Conservation (phyloP, 2,329 filamentous ascomycete genomes). For the Cercospora beticola region DNA sequence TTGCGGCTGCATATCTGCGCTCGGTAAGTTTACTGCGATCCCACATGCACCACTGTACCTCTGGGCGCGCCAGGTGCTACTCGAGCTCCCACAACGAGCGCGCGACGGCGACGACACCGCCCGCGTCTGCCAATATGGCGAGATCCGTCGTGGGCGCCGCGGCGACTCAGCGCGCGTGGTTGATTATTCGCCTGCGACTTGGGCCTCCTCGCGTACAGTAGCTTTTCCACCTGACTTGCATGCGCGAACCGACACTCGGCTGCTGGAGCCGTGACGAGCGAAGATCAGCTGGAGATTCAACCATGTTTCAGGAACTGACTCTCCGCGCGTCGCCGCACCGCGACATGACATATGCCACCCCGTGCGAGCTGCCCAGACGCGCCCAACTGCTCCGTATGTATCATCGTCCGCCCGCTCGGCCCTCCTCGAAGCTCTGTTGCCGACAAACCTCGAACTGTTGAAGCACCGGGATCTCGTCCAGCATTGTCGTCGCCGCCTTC, state of each 20-base stretch:
- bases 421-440: neutral
- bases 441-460: neutral
- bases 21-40: slow-evolving; percentile 17
- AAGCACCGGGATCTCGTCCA: neutral
- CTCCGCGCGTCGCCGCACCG: slow-evolving; percentile 5
- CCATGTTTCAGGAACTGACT: slow-evolving; percentile 20
- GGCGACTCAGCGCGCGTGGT: slow-evolving; percentile 11
- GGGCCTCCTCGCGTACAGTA: slow-evolving; percentile 7
- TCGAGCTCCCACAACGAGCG: neutral
- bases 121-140: neutral
- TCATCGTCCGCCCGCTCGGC: neutral
- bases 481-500: neutral
- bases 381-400: neutral
- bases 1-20: slow-evolving; percentile 13
- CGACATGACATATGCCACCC: slow-evolving; percentile 15
- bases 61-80: neutral
- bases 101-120: neutral
- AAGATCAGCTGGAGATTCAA: slow-evolving; percentile 16
- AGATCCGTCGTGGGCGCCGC: neutral
- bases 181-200: neutral
- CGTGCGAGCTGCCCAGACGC: neutral
- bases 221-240: slow-evolving; percentile 16
- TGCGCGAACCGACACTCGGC: slow-evolving; percentile 15
- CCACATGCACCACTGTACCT: slow-evolving; percentile 1
- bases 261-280: slow-evolving; percentile 14